phyloP scores from a whole-genome alignment of 2,329 filamentous ascomycete species.

The Ophiostoma fasciatum region DNA sequence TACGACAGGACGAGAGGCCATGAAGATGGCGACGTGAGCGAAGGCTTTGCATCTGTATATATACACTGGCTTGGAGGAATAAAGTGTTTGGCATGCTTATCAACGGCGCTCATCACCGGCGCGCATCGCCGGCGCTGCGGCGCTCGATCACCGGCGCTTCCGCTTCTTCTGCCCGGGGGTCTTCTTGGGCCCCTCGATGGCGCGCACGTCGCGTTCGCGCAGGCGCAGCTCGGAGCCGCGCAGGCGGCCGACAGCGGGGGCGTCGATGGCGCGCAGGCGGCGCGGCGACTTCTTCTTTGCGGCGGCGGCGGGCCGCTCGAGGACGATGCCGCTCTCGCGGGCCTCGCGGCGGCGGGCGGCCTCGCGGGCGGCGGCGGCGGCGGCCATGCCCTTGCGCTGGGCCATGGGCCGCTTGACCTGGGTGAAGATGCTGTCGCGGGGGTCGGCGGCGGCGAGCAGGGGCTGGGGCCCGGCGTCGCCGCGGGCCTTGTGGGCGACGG shows the following conservation, averaged over 20 bases:
- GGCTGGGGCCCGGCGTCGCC: neutral
- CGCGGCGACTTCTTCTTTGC: slow-evolving; percentile 23
- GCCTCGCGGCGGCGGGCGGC: slow-evolving; percentile 61
- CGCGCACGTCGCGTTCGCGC: slow-evolving; percentile 60
- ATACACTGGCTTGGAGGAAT: too few relatives aligned
- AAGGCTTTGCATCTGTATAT: slow-evolving; percentile 9
- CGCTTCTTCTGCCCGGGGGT: slow-evolving; percentile 21
- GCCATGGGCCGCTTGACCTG: slow-evolving; percentile 84
- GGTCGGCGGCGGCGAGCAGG: slow-evolving; percentile 56
- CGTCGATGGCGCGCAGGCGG: slow-evolving; percentile 38
- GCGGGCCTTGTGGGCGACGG: slow-evolving; percentile 54
- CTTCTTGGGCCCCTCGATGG: slow-evolving; percentile 41
- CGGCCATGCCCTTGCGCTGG: slow-evolving; percentile 69
- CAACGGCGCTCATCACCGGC: too few relatives aligned
- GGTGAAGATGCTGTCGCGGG: slow-evolving; percentile 47
- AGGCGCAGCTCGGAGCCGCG: slow-evolving; percentile 64
- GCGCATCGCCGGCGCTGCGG: too few relatives aligned
- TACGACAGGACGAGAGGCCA: slow-evolving; percentile 1
- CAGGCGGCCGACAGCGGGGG: slow-evolving; percentile 67
- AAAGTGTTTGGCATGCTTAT: too few relatives aligned
- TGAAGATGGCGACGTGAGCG: slow-evolving; percentile 1
- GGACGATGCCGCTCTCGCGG: slow-evolving; percentile 75
- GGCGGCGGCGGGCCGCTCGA: slow-evolving; percentile 41
- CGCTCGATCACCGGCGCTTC: slow-evolving; percentile 10
- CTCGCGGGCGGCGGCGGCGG: slow-evolving; percentile 51